A percentile compares a stretch with the other conserved stretches of the same genome.
phyloP scores from a whole-genome alignment of 176 grass and related monocot genomes.

The Puya raimondii region DNA sequence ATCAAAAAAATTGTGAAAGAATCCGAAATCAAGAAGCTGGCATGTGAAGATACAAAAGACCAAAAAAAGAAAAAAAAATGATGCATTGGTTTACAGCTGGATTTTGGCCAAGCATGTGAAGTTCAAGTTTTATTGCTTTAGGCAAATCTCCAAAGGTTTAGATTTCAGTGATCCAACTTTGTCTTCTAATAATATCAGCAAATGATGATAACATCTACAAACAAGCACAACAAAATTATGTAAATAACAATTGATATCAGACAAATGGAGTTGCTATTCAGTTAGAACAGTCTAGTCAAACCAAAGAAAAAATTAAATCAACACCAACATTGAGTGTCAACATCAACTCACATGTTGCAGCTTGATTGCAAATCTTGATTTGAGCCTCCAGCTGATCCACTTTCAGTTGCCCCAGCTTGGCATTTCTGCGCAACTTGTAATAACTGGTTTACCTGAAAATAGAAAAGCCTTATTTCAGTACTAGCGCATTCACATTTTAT shows the following conservation, averaged over 20 bases:
- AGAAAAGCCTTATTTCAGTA: background rate
- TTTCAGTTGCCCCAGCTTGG: constrained; percentile 48
- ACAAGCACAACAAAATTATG: background rate
- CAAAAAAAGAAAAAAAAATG: too few relatives aligned
- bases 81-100: too few relatives aligned
- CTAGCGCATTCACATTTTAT: background rate
- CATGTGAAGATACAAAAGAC: too few relatives aligned
- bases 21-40: too few relatives aligned
- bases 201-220: background rate
- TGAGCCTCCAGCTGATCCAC: constrained; percentile 45
- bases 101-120: too few relatives aligned
- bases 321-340: background rate
- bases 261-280: too few relatives aligned
- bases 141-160: too few relatives aligned
- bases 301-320: background rate
- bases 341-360: constrained; percentile 65
- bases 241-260: too few relatives aligned
- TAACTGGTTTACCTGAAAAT: constrained; percentile 68
- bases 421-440: constrained; percentile 90
- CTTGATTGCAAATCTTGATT: constrained; percentile 56
- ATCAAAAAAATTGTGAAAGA: too few relatives aligned
- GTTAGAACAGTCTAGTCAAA: background rate
- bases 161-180: too few relatives aligned
- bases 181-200: too few relatives aligned
- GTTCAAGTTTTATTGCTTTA: too few relatives aligned